A percentile compares a stretch with the other conserved stretches of the same genome.
Evolutionary conservation across 2,329 filamentous ascomycete genomes (phyloP).

Genomic region (Cytospora schulzeri): DNA sequence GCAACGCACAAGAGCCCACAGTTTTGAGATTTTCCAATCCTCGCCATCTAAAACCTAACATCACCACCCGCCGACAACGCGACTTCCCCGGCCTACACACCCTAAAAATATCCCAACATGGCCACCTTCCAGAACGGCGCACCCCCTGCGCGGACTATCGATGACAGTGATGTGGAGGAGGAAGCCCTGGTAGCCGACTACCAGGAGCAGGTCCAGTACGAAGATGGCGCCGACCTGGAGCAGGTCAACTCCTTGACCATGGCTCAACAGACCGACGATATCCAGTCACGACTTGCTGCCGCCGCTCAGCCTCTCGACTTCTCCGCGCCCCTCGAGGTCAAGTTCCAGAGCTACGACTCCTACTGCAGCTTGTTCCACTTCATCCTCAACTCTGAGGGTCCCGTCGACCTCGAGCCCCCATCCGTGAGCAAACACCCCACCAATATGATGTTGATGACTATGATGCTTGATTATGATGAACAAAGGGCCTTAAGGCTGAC

Average conservation of each 20-base stretch:
- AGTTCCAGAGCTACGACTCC: conserved; percentile 98
- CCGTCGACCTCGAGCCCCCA: conserved; percentile 93
- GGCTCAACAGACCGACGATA: conserved; percentile 80
- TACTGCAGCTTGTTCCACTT: conserved; percentile 99
- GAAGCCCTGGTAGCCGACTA: conserved; percentile 95
- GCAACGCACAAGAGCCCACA: conserved; percentile 22
- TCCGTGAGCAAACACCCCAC: conserved; percentile 67
- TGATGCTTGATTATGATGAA: neutral
- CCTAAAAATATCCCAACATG: conserved; percentile 52
- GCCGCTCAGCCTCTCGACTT: conserved; percentile 96
- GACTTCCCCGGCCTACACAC: conserved; percentile 40
- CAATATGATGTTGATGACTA: neutral
- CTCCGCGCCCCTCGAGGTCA: conserved; percentile 91
- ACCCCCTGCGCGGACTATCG: conserved; percentile 61
- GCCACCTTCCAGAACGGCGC: conserved; percentile 64
- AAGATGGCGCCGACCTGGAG: conserved; percentile 82
- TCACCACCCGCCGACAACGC: conserved; percentile 29
- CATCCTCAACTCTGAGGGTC: conserved; percentile 98
- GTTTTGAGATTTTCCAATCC: conserved; percentile 20
- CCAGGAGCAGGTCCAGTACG: conserved; percentile 92
- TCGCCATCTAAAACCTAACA: conserved; percentile 29
- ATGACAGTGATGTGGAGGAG: conserved; percentile 93
- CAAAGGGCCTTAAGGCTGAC: conserved; percentile 22
- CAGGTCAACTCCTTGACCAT: conserved; percentile 69
- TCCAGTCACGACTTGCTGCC: conserved; percentile 87